Conservation (phyloP, 1,284 basidiomycete species). For the Cutaneotrichosporon sp. region DNA sequence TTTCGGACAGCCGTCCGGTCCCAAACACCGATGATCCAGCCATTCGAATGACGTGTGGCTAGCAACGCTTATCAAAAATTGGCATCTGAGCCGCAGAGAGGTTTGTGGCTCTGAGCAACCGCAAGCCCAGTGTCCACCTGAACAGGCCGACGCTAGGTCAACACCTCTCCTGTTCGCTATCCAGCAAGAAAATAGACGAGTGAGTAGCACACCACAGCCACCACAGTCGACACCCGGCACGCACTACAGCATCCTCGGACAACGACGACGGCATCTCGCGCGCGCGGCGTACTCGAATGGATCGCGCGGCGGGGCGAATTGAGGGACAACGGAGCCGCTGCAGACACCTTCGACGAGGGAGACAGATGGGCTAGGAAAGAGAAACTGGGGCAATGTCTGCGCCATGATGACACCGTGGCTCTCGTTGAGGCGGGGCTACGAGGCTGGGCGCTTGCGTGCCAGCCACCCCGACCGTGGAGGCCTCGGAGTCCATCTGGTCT, state of each 20-base stretch:
- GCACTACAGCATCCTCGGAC: neutral
- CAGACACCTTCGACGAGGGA: slow-evolving; percentile 1
- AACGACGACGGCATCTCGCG: neutral
- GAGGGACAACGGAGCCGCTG: neutral
- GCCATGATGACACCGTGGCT: slow-evolving; percentile 17
- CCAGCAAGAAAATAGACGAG: slow-evolving; percentile 22
- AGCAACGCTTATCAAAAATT: no score
- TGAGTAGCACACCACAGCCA: slow-evolving; percentile 16
- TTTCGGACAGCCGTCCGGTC: no score
- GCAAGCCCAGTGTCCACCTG: neutral
- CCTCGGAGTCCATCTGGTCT: slow-evolving; percentile 27
- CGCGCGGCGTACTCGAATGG: neutral
- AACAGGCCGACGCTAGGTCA: neutral
- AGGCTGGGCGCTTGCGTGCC: slow-evolving; percentile 3
- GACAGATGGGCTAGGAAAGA: slow-evolving; percentile 35
- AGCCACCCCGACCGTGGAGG: slow-evolving; percentile 20
- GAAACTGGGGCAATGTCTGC: slow-evolving; percentile 46
- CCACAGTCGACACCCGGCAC: neutral
- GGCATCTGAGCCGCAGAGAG: no score
- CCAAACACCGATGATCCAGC: no score
- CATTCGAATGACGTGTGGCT: no score
- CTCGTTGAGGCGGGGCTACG: slow-evolving; percentile 17
- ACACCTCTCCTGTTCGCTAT: slow-evolving; percentile 7
- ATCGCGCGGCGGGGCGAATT: neutral
- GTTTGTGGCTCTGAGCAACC: no score